phyloP scores from a whole-genome alignment of 202 grass and related monocot species.

The Setaria italica region DNA sequence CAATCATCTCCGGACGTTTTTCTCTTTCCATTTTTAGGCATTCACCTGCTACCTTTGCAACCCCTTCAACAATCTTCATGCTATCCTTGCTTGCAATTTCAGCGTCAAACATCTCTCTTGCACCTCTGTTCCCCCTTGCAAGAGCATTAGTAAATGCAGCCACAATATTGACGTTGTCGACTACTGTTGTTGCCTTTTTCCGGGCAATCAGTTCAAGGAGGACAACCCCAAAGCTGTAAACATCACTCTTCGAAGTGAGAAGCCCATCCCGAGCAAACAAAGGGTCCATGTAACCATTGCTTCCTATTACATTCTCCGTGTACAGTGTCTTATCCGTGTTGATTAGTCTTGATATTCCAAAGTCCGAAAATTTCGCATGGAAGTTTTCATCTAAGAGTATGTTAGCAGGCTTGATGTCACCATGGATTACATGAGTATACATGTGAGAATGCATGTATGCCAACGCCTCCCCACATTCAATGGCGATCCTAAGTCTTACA shows the following conservation, averaged over 20 bases:
- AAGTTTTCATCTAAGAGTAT: background rate
- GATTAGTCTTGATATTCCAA: background rate
- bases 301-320: background rate
- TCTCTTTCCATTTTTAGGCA: constrained; percentile 1
- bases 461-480: background rate
- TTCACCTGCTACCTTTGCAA: constrained; percentile 8
- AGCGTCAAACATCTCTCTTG: background rate
- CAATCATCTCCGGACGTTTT: constrained; percentile 5
- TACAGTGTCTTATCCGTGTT: background rate
- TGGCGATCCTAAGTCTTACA: background rate
- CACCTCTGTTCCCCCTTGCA: background rate
- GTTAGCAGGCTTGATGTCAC: constrained; percentile 25
- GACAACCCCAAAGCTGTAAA: constrained; percentile 29
- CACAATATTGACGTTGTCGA: background rate
- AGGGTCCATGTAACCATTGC: constrained; percentile 28
- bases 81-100: background rate
- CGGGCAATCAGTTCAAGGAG: constrained; percentile 3
- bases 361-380: background rate
- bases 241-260: background rate
- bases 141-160: background rate
- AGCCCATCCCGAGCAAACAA: background rate
- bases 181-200: background rate
- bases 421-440: background rate
- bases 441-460: constrained; percentile 30
- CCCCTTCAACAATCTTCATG: background rate